Base-by-base conservation (phyloP, 129 eudicot genomes). In the Heracleum sosnowskyi region DNA sequence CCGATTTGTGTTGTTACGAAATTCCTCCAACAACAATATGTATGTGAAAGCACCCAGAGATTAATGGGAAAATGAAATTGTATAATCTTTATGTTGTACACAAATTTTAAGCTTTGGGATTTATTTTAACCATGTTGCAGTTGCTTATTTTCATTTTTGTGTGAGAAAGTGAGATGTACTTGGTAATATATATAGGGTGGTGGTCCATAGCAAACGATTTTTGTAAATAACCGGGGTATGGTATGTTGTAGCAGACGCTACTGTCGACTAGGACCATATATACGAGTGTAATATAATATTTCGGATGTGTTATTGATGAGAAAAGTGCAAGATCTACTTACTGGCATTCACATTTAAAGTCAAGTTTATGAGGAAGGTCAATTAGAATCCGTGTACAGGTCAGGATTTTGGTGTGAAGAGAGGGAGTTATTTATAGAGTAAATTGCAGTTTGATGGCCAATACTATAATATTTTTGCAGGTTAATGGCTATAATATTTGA, bases 11-110 rank as follows among this genome's bases (percentile, higher is more conserved):
- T n/a, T n/a, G n/a, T n/a, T n/a, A n/a, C n/a, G n/a, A n/a, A n/a
- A n/a, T n/a, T n/a, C n/a, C n/a, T n/a, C n/a, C n/a, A n/a, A n/a
- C n/a, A n/a, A n/a, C n/a, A n/a, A n/a, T n/a, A n/a, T n/a, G n/a
- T 42, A 45, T 70, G n/a, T 44, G 44, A 33, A 66, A 78, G 68
- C n/a, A 29, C 74, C 53, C 75, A 34, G 42, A 28, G 44, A 64
- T 37, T 22, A 42, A 63, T 41, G 45, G 74, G 63, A 31, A 45
- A 74, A 45, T 3, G 42, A 20, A 53, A 45, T 55, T 35, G 46
- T 57, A 26, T 76, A 35, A 6, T 37, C 42, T 18, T 35, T 36
- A 33, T 17, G 41, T 22, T 33, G 28, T 34, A 33, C 0, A 5
- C 5, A 18, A 20, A 16, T 3, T 36, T 22, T 9, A 70, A 37